Base-by-base conservation (phyloP, 192 early-diverging fungal species). In the Coemansia sp. region DNA sequence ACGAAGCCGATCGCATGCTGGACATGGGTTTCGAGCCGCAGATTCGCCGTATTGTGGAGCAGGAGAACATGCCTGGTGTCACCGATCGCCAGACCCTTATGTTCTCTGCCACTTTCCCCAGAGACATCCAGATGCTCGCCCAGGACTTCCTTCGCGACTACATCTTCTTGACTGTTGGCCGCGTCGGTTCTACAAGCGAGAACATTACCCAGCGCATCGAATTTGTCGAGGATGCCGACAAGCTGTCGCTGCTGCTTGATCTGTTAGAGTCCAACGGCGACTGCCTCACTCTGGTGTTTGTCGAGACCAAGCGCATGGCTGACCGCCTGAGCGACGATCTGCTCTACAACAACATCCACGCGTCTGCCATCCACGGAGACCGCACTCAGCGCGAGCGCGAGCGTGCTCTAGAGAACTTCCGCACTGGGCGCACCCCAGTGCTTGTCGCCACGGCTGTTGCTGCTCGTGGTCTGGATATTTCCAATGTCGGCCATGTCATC, bases 91-190 rank as follows among this genome's bases (percentile, higher is more conserved):
- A 94, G 65, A 99, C 96, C 8, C 88, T 97, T 60, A 97, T 99
- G 96, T 99, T 97, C 78, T 92, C 90, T 70, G 97, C 97, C n/a
- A 99, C 97, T 1, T 99, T 98, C 87, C 97, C 97, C 8, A 89
- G 86, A 35, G 84, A 91, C 56, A 97, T 99, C 66, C 96, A 95
- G 70, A 84, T 87, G 52, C 90, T 99, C 32, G 97, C 97, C 20
- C 86, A 91, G 68, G 95, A 96, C 80, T 97, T 98, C 85, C 84
- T 99, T 39, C 83, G 87, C 33, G 85, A 91, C 64, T 91, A 92
- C 61, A 85, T 92, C 37, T 96, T 92, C 83, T 88, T 89, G 75
- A 91, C 93, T 8, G 94, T 98, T 32, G 96, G 96, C 51, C 91
- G 94, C 74, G 95, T 97, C 11, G 95, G 94, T 28, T 93, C 93